These are phyloP conservation scores for Myxozyma neglecta DNA, from an alignment of 805 yeast genomes.

Conservation along the genomic window DNA sequence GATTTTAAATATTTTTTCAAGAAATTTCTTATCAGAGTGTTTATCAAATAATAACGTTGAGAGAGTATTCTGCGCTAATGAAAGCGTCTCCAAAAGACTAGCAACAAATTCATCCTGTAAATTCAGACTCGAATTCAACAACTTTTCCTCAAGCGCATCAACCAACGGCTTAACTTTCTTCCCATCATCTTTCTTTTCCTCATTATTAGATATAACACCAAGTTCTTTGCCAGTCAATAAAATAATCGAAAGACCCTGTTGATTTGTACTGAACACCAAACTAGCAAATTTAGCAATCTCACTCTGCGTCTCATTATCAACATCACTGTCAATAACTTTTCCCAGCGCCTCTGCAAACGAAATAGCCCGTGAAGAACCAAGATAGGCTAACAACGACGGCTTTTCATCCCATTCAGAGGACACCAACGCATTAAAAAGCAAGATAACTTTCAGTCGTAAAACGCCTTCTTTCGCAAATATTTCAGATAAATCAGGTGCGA, in stretches of 20 bases:
- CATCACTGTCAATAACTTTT: constrained; percentile 56
- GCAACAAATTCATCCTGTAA: constrained; percentile 42
- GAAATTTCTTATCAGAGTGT: constrained; percentile 2
- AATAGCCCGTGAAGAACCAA: constrained; percentile 65
- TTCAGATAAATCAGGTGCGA: constrained; percentile 56
- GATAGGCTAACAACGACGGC: constrained; percentile 79
- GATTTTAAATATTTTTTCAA: constrained; percentile 10
- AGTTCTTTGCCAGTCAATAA: constrained; percentile 40
- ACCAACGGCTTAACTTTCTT: constrained; percentile 33
- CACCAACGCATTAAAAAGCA: constrained; percentile 48
- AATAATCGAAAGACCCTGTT: constrained; percentile 44
- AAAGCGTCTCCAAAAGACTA: constrained; percentile 68
- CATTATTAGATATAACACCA: constrained; percentile 8
- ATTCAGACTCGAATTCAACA: constrained; percentile 15
- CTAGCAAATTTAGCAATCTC: constrained; percentile 36
- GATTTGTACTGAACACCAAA: constrained; percentile 38
- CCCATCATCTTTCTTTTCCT: constrained; percentile 2
- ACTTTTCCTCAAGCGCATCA: constrained; percentile 35
- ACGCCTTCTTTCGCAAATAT: constrained; percentile 53
- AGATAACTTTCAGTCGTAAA: constrained; percentile 54
- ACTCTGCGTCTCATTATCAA: constrained; percentile 28
- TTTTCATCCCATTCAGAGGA: constrained; percentile 44
- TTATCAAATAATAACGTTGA: constrained; percentile 55
- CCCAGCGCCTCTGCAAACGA: constrained; percentile 61
- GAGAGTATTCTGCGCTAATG: constrained; percentile 78